These are phyloP conservation scores for Lipomyces yamanashiensis DNA, from an alignment of 805 yeast genomes.

Conservation along the genomic window DNA sequence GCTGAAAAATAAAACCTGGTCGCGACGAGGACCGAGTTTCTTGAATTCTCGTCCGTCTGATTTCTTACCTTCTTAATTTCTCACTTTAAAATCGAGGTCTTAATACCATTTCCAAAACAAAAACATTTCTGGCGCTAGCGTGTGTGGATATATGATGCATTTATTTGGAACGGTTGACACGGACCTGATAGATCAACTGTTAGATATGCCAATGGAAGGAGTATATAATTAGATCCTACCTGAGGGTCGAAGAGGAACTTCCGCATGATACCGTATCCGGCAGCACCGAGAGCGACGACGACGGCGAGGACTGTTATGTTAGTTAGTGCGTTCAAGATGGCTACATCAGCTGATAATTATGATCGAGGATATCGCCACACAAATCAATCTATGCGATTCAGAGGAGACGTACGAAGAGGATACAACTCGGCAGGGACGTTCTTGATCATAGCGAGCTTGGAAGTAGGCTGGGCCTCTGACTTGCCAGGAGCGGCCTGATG, in stretches of 20 bases:
- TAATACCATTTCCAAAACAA: neutral
- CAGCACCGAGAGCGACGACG: conserved; percentile 24
- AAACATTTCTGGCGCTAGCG: neutral
- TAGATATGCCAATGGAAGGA: neutral
- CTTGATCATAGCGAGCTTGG: conserved; percentile 32
- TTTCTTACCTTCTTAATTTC: neutral
- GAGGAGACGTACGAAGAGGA: conserved; percentile 35
- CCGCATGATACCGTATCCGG: conserved; percentile 22
- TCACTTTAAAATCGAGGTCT: neutral
- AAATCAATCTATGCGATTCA: neutral
- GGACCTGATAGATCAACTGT: conserved; percentile 15
- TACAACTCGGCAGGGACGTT: conserved; percentile 42
- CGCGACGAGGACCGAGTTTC: neutral
- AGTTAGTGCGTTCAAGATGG: neutral
- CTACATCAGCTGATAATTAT: no score
- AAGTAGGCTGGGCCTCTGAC: conserved; percentile 26
- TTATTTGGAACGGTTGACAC: conserved; percentile 25
- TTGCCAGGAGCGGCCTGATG: conserved; percentile 25
- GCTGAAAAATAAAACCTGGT: neutral
- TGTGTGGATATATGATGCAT: neutral
- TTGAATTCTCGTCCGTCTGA: neutral
- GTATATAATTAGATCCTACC: conserved; percentile 15
- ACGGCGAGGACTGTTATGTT: conserved; percentile 3
- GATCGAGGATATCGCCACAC: neutral
- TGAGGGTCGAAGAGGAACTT: conserved; percentile 31